Evolutionary conservation across 805 yeast genomes (phyloP), one percentile per base, ranked within the genome.

Genomic region (Candida loeiensis): DNA sequence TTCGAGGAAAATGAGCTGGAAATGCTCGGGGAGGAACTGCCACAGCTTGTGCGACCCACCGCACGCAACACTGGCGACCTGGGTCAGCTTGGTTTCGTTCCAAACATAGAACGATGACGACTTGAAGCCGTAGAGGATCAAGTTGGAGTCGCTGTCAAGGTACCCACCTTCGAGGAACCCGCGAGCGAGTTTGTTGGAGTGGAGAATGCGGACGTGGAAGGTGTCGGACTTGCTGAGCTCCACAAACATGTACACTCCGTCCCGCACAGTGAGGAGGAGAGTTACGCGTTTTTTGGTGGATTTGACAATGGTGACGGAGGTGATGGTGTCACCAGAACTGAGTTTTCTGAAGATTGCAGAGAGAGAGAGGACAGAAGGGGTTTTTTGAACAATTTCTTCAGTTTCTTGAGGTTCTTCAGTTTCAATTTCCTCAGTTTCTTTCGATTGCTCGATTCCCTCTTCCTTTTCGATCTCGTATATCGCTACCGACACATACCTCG

Each of bases 21-120:
- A 73, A 9, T 56, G 53, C 8, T 53, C 27, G 3, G 49, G 47
- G 11, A 47, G 51, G 18, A 85, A 63, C 24, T 73, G 71, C 96
- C 97, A 93, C 44, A 78, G 76, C 44, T 98, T 72, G 56, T 90
- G 96, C 3, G 93, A 77, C 2, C 98, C 98, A 19, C 98, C 98
- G 59, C 98, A 93, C 11, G 72, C 60, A 45, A 80, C 87, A 42
- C 80, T 75, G 35, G 76, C 66, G 2, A 87, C 56, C 56, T 89
- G 96, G 38, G 72, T 69, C 48, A 85, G 89, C 31, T 73, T 67
- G 1, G 89, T 77, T 53, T 87, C 95, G 57, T 90, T 87, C 81
- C 88, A 88, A 16, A 87, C 59, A 51, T 82, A 84, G 54, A 91
- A 89, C 36, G 73, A 64, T 36, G 82, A 82, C 2, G 93, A 86